Evolutionary conservation across 192 early-diverging fungal species (phyloP), one percentile per base, ranked within the genome.

Genomic region (Backusella tuberculispora): DNA sequence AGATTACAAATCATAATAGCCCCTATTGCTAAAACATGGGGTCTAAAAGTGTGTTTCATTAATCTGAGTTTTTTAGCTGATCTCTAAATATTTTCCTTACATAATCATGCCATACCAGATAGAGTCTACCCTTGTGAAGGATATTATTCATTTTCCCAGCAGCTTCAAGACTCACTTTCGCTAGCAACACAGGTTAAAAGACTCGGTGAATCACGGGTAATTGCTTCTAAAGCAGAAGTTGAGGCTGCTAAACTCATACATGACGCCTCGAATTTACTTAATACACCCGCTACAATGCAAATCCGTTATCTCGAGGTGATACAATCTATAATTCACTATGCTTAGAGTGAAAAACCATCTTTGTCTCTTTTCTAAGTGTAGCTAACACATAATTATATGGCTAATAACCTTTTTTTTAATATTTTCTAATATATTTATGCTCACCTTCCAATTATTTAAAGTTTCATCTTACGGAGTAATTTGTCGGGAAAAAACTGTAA

Each of bases 271-370:
- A 94, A 97, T 74, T 92, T 97, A 53, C 80, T 98, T 26, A 96
- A 94, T 80, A 91, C 93, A 2, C 92, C 93, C 14, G 42, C 66
- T 26, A 72, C 78, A 40, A 53, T 74, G 44, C 95, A 98, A 84
- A 98, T 98, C 71, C 89, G 95, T 38, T 96, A 95, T 64, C 82
- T 97, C 7, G 95, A 96, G 46, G 97, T 95, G 3, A 79, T 98
- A 78, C 78, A 85, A 13, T 78, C 84, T 78, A 97, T 97, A 93
- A 83, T 92, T 44, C 89, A 88, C 76, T 64, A 63, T 53, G 82
- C 84, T 10, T 79, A 85, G 1, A 90, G 91, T 43, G 88, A 92
- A 93, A 95, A 83, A 85, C 89, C 0, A 78, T 93, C 74, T 93
- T 93, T 74, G 88, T 92, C 75, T 89, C 91, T 15, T 48, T 76